Conservation (phyloP, 345 rosid genomes). For the Pugionium cornutum region DNA sequence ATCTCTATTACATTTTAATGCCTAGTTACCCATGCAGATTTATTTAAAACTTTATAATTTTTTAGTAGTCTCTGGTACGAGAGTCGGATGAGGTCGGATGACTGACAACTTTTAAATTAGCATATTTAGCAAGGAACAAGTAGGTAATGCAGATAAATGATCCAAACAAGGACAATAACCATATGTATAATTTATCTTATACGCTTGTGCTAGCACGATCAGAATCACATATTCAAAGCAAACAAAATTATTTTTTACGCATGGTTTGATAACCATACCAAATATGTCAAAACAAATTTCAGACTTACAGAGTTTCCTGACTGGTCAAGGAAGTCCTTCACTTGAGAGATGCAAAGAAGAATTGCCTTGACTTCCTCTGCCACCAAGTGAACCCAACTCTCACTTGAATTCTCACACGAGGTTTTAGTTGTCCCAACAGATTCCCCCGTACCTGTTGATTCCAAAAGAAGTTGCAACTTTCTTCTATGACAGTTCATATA, state of each 20-base stretch:
- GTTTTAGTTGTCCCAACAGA: conserved; percentile 43
- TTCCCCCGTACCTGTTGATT: conserved; percentile 54
- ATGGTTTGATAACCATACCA: conserved; percentile 20
- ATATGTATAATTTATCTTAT: conserved; percentile 7
- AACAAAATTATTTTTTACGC: conserved; percentile 8
- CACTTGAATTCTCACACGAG: conserved; percentile 48
- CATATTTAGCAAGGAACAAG: conserved; percentile 30
- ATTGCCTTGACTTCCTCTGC: conserved; percentile 79
- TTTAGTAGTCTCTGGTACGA: not conserved
- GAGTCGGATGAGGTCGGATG: conserved; percentile 10
- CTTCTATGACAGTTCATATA: conserved; percentile 71
- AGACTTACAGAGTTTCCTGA: conserved; percentile 63
- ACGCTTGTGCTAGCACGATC: conserved; percentile 17
- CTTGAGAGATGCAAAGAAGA: conserved; percentile 56
- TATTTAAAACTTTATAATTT: conserved; percentile 3
- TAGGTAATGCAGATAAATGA: conserved; percentile 19
- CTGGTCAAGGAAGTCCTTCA: conserved; percentile 60
- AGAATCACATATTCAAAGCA: conserved; percentile 27
- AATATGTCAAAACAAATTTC: conserved; percentile 17
- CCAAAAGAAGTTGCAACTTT: conserved; percentile 75
- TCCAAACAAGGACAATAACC: conserved; percentile 16
- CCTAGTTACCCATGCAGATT: conserved; percentile 9
- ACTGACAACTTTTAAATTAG: conserved; percentile 12
- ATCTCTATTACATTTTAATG: conserved; percentile 12
- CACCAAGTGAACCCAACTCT: conserved; percentile 59